Evolutionary conservation across 1,139 yeast genomes (phyloP).

Genomic region (Candida mesenterica): DNA sequence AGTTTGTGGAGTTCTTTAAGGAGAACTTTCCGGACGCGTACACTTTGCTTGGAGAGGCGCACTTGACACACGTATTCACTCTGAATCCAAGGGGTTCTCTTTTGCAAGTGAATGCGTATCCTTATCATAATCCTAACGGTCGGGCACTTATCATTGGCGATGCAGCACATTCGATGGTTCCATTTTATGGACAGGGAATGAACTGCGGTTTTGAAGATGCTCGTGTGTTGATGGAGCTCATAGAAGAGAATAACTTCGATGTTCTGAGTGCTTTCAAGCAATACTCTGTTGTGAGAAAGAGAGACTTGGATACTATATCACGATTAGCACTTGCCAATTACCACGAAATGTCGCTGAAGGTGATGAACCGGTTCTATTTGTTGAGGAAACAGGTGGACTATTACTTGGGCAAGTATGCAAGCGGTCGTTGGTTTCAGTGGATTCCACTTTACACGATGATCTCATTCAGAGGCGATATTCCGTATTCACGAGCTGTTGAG

Average conservation of each 20-base stretch:
- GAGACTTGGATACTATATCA: conserved; percentile 72
- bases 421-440: conserved; percentile 57
- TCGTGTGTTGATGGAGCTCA: conserved; percentile 55
- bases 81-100: conserved; percentile 74
- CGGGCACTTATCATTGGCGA: conserved; percentile 78
- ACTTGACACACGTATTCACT: conserved; percentile 50
- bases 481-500: conserved; percentile 69
- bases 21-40: conserved; percentile 73
- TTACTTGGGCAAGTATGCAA: conserved; percentile 50
- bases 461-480: conserved; percentile 79
- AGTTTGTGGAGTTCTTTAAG: conserved; percentile 55
- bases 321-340: conserved; percentile 80
- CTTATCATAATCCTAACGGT: conserved; percentile 65
- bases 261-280: conserved; percentile 51
- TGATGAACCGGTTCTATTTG: conserved; percentile 61
- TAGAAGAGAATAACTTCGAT: conserved; percentile 45
- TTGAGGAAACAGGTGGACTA: conserved; percentile 69
- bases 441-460: conserved; percentile 91
- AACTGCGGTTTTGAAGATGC: conserved; percentile 96
- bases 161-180: conserved; percentile 97
- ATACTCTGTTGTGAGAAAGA: conserved; percentile 58
- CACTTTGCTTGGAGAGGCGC: conserved; percentile 60
- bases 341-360: conserved; percentile 84
- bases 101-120: conserved; percentile 63
- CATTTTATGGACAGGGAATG: conserved; percentile 97